Evolutionary conservation across 2,329 filamentous ascomycete species (phyloP).

Genomic region (Calycina herbarum): DNA sequence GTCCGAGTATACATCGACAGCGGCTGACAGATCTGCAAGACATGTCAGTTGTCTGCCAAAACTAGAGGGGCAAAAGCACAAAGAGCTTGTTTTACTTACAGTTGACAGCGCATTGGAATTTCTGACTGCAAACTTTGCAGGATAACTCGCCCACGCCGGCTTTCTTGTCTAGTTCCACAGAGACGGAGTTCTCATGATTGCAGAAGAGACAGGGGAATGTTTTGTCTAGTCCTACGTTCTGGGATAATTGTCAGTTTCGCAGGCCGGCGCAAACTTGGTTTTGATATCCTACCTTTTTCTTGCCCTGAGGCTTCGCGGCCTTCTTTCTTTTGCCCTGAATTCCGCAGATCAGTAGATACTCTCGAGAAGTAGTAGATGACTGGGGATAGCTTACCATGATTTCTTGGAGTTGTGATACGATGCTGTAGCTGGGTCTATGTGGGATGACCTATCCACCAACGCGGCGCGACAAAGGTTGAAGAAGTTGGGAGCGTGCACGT

Average conservation of each 20-base stretch:
- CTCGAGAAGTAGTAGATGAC: background rate
- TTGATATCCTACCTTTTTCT: conserved; percentile 67
- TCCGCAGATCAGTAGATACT: conserved; percentile 1
- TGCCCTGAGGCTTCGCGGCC: conserved; percentile 76
- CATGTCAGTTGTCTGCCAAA: conserved; percentile 50
- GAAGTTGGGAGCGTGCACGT: conserved; percentile 1
- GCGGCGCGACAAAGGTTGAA: background rate
- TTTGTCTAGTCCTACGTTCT: conserved; percentile 73
- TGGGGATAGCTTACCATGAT: conserved; percentile 12
- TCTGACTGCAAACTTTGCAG: conserved; percentile 92
- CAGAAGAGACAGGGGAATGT: conserved; percentile 98
- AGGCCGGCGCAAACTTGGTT: conserved; percentile 6
- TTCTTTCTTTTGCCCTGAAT: conserved; percentile 92
- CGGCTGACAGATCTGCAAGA: conserved; percentile 73
- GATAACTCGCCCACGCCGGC: conserved; percentile 78
- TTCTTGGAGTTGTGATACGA: conserved; percentile 6
- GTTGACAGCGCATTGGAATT: conserved; percentile 90
- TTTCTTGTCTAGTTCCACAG: conserved; percentile 93
- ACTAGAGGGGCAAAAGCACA: conserved; percentile 64
- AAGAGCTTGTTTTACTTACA: conserved; percentile 57
- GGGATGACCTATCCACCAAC: background rate
- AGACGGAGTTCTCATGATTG: conserved; percentile 93
- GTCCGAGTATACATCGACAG: conserved; percentile 95
- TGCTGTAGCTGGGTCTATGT: background rate
- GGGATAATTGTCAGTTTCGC: conserved; percentile 16